Base-by-base conservation (phyloP, 169 alveolate genomes). In the Babesia bigemina region DNA sequence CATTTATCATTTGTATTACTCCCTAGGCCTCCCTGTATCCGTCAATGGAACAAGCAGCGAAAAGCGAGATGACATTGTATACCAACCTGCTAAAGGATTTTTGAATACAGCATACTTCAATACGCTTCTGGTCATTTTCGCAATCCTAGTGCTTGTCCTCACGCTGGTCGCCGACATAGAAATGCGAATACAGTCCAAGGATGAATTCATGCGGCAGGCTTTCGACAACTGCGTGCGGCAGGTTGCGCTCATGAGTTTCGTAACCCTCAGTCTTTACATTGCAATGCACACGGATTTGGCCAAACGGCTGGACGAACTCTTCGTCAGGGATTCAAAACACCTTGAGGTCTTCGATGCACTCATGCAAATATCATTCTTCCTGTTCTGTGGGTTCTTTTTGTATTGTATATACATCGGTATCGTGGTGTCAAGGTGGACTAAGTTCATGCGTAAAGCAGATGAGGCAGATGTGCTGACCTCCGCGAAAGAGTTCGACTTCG, bases 261-360 rank as follows among this genome's bases (percentile, higher is more conserved):
- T 92, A 49, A 89, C 82, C 49, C 83, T 92, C 22, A 71, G 92
- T 8, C 84, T 92, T 36, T 91, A 94, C 94, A 90, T 92, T 49
- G 81, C 81, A 55, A 81, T 92, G 70, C 96, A 92, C 42, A 81
- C 96, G n/a, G 91, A 88, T 39, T 24, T 88, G 28, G 95, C 96
- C 8, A 86, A 61, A 47, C 76, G 79, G 21, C 76, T 92, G 44
- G 96, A 92, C 65, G 82, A 70, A 36, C 70, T 89, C 33, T 67
- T 92, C 52, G 79, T 82, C 62, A 85, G 76, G 57, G 92, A 88
- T 22, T 92, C 86, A 50, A 76, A 86, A 24, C 70, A 71, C 29
- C 12, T 71, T 4, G 63, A 58, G 42, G 69, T 91, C 13, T 88
- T 92, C 61, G 96, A 92, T 57, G 84, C 86, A 62, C 84, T 91